Conservation (phyloP, 2,329 filamentous ascomycete genomes). For the Lasiodiplodia sp. region DNA sequence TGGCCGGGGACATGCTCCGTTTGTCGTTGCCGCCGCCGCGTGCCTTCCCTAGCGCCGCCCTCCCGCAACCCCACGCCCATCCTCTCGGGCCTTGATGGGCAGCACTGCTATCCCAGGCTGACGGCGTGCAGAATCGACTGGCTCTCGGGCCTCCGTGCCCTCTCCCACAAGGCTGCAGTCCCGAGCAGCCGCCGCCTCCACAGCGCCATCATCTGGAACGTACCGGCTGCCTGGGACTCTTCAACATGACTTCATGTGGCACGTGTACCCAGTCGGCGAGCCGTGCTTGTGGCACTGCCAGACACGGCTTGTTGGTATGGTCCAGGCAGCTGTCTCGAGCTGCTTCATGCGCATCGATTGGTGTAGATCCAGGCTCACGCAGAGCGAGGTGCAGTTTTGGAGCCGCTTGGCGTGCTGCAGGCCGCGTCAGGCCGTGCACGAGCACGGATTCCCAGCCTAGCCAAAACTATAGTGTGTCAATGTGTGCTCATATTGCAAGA, state of each 20-base stretch:
- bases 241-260: slow-evolving; percentile 6
- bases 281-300: not conserved
- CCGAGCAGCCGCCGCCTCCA: not conserved
- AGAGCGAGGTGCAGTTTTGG: not conserved
- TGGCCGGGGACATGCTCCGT: not conserved
- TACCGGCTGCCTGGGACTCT: slow-evolving; percentile 6
- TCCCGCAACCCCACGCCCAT: slow-evolving; percentile 9
- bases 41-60: not conserved
- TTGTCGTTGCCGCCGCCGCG: slow-evolving; percentile 15
- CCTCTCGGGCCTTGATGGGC: not conserved
- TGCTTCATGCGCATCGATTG: slow-evolving; percentile 5
- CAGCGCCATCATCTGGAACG: not conserved
- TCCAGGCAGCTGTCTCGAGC: not conserved
- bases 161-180: not conserved
- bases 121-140: slow-evolving; percentile 5
- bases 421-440: not conserved
- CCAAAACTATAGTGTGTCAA: not conserved
- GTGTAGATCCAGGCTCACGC: slow-evolving; percentile 3
- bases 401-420: slow-evolving; percentile 1
- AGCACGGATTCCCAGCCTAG: not conserved
- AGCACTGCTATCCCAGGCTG: slow-evolving; percentile 7
- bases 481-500: not conserved
- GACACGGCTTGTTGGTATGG: not conserved
- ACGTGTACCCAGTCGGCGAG: not conserved
- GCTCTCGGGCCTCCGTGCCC: slow-evolving; percentile 1